These are phyloP conservation scores for Scutellaria galericulata DNA, from an alignment of 257 asterid species.

Conservation along the genomic window DNA sequence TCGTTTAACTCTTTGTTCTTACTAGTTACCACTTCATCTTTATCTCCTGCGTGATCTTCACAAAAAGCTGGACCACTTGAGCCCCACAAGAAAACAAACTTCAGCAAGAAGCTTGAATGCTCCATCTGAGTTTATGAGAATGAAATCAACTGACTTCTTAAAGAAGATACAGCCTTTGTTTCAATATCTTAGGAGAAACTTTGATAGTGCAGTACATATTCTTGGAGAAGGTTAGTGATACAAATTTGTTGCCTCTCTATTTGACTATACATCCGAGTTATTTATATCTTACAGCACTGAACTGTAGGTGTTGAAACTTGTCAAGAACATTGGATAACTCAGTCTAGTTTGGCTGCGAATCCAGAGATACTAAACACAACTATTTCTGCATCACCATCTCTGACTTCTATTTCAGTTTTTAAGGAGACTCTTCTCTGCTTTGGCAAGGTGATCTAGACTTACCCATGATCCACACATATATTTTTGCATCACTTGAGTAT, in stretches of 20 bases:
- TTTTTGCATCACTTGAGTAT: constrained; percentile 13
- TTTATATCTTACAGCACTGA: constrained; percentile 40
- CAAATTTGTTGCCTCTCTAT: constrained; percentile 33
- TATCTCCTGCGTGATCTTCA: constrained; percentile 79
- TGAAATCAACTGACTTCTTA: constrained; percentile 51
- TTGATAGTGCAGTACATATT: constrained; percentile 58
- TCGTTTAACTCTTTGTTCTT: constrained; percentile 33
- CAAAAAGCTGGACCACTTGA: constrained; percentile 64
- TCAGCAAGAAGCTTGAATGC: constrained; percentile 44
- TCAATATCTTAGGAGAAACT: constrained; percentile 61
- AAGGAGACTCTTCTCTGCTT: constrained; percentile 78
- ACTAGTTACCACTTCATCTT: constrained; percentile 78
- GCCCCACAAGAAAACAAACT: constrained; percentile 58
- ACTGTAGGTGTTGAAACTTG: constrained; percentile 66
- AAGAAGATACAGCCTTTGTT: constrained; percentile 57
- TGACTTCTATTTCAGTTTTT: constrained; percentile 54
- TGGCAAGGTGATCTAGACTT: constrained; percentile 66
- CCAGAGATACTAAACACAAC: constrained; percentile 53
- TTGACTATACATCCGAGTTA: constrained; percentile 26
- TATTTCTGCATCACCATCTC: constrained; percentile 52
- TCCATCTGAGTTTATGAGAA: constrained; percentile 50
- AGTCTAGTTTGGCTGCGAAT: constrained; percentile 62
- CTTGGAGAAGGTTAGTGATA: constrained; percentile 63
- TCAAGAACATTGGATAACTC: constrained; percentile 77
- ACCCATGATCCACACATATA: constrained; percentile 6